These are phyloP conservation scores for Trametes hirsuta DNA, from an alignment of 1,284 basidiomycete species.

Conservation along the genomic window DNA sequence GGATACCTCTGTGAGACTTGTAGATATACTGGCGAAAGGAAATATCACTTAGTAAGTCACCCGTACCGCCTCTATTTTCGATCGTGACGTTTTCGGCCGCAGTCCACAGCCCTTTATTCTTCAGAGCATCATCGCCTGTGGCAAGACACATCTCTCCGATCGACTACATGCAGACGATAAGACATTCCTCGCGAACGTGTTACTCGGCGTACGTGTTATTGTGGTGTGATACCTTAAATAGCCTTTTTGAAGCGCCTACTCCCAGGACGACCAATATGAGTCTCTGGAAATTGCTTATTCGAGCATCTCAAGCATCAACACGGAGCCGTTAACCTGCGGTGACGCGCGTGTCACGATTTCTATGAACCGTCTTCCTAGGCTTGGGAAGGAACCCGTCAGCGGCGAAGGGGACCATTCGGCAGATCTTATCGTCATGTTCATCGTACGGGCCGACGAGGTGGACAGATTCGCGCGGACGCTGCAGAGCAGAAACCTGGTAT, in stretches of 20 bases:
- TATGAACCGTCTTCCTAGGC: constrained; percentile 12
- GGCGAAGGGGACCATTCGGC: background rate
- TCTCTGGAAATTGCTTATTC: constrained; percentile 47
- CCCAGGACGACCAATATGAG: constrained; percentile 46
- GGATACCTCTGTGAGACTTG: constrained; percentile 47
- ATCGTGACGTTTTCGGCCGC: background rate
- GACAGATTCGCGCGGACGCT: constrained; percentile 4
- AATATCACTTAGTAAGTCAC: constrained; percentile 49
- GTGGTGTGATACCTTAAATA: background rate
- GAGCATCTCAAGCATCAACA: constrained; percentile 44
- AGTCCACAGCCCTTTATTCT: constrained; percentile 66
- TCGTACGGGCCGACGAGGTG: background rate
- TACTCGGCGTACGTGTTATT: constrained; percentile 41
- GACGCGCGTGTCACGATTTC: constrained; percentile 6
- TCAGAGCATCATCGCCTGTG: constrained; percentile 44
- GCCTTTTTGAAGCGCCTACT: background rate
- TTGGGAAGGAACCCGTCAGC: constrained; percentile 25
- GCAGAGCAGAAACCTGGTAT: constrained; percentile 14
- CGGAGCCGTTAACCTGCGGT: constrained; percentile 9
- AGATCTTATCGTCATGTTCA: background rate
- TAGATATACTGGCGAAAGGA: constrained; percentile 48
- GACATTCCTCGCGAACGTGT: constrained; percentile 53
- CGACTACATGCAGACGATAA: constrained; percentile 56
- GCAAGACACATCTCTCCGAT: constrained; percentile 42
- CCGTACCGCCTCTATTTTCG: constrained; percentile 23